Evolutionary conservation across 2,329 filamentous ascomycete species (phyloP).

Genomic region (Rhexocercosporidium sp.): DNA sequence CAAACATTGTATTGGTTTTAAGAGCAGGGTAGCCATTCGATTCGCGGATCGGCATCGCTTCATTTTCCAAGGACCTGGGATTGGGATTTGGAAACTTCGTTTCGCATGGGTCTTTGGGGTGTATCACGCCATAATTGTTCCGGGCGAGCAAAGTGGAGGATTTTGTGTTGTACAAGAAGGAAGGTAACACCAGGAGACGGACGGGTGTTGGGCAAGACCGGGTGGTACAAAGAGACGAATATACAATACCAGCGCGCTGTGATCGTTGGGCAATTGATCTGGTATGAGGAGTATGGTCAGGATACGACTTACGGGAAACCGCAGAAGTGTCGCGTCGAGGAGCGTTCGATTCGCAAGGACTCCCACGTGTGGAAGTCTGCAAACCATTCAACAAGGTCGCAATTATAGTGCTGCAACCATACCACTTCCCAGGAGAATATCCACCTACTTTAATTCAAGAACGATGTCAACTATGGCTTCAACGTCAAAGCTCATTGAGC

Average conservation of each 20-base stretch:
- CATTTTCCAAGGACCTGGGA: background rate
- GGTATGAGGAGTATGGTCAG: conserved; percentile 20
- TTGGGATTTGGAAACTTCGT: background rate
- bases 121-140: background rate
- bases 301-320: conserved; percentile 12
- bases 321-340: conserved; percentile 19
- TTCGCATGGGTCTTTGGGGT: background rate
- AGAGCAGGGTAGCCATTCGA: background rate
- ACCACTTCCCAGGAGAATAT: background rate
- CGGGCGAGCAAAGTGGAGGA: background rate
- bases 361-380: background rate
- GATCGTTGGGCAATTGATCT: background rate
- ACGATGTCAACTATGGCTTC: background rate
- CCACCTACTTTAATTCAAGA: background rate
- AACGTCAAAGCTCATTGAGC: conserved; percentile 47
- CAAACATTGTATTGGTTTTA: background rate
- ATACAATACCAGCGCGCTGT: background rate
- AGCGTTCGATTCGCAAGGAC: conserved; percentile 8
- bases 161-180: background rate
- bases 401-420: background rate
- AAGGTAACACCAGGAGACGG: background rate
- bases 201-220: background rate
- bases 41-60: background rate
- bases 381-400: background rate
- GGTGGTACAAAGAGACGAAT: background rate